Evolutionary conservation across 257 asterid species (phyloP), one percentile per base, ranked within the genome.

Genomic region (Jacaranda mimosifolia): DNA sequence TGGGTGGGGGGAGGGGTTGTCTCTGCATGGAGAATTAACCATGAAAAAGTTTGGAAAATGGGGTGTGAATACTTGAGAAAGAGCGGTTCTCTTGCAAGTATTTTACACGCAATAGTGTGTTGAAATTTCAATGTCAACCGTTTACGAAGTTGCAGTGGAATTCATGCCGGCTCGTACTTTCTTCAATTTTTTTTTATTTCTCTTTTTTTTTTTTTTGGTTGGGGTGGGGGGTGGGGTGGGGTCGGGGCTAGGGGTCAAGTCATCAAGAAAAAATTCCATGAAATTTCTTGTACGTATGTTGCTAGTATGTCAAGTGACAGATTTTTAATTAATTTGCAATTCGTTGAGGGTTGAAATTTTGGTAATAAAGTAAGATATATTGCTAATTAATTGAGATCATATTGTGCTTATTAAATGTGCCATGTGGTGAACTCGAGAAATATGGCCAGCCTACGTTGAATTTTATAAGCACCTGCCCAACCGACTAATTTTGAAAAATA

Each of bases 51-150:
- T 26, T 0, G 32, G 32, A 26, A 26, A 26, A 60, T 79, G 79
- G 6, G 35, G 71, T 75, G 79, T 67, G 49, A 67, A 77, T 18
- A 48, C 53, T 13, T 68, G 72, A 74, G 81, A 71, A 52, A 60
- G 18, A 58, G 10, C 38, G 35, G 9, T 68, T 45, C 19, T 46
- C 19, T 3, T 14, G 7, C 13, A 58, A 73, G 83, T 80, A 39
- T 45, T 53, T 36, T 3, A 74, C 87, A 85, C 87, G 87, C 85
- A 70, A 79, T 56, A n/a, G 55, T 62, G 40, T 51, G 73, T 68
- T 35, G 81, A 77, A 73, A 18, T 45, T 83, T 78, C 78, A 75
- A 83, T 80, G 87, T 85, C 89, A 85, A 85, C 87, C 82, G 7
- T 75, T 85, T 53, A 49, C 19, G 12, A 42, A 63, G 78, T 70